These are phyloP conservation scores for Pestalotiopsis sp. DNA, from an alignment of 2,329 filamentous ascomycete genomes.

Conservation along the genomic window DNA sequence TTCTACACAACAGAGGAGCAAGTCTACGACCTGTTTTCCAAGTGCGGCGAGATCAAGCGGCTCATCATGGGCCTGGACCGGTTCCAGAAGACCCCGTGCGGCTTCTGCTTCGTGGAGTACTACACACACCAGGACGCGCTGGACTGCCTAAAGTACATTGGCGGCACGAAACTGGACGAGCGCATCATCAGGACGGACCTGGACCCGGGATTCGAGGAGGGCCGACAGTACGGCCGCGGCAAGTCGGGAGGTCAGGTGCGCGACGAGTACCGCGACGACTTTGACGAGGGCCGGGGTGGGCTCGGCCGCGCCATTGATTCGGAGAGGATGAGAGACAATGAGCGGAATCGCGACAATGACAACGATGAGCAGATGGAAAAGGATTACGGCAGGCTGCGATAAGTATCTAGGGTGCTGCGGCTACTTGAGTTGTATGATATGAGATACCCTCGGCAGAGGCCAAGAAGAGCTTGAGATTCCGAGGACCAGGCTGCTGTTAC, in stretches of 20 bases:
- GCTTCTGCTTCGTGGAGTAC: constrained; percentile 99
- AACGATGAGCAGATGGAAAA: constrained; percentile 48
- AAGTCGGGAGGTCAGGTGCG: constrained; percentile 96
- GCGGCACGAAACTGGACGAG: constrained; percentile 96
- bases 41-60: constrained; percentile 97
- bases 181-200: constrained; percentile 93
- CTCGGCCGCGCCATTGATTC: constrained; percentile 73
- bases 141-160: constrained; percentile 98
- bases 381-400: constrained; percentile 58
- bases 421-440: constrained; percentile 8
- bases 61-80: constrained; percentile 97
- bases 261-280: constrained; percentile 97
- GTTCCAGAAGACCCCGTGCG: constrained; percentile 96
- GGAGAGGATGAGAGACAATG: constrained; percentile 41
- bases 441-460: constrained; percentile 7
- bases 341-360: constrained; percentile 39
- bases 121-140: constrained; percentile 96
- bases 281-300: constrained; percentile 89
- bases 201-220: constrained; percentile 94
- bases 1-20: constrained; percentile 99
- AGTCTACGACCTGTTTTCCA: constrained; percentile 94
- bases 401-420: constrained; percentile 15
- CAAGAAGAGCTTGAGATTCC: neutral
- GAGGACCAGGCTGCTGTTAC: neutral
- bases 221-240: constrained; percentile 90